These are phyloP conservation scores for Trichosporon ovoides DNA, from an alignment of 1,284 basidiomycete genomes.

Conservation along the genomic window DNA sequence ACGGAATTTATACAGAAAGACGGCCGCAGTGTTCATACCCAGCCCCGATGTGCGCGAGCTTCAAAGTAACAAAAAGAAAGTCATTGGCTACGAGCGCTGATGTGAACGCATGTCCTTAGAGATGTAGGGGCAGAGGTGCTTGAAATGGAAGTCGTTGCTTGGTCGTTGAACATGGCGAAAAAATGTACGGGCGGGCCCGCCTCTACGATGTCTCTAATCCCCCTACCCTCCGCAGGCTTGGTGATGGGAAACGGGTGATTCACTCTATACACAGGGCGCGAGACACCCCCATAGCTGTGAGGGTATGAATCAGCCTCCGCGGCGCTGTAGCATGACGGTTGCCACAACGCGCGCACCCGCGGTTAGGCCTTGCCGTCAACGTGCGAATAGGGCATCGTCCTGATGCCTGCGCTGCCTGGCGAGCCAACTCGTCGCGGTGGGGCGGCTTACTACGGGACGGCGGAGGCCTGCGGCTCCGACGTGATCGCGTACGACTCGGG, in stretches of 20 bases:
- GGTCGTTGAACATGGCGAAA: background rate
- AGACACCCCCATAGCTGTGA: constrained; percentile 6
- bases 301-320: constrained; percentile 9
- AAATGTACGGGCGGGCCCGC: background rate
- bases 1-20: background rate
- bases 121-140: background rate
- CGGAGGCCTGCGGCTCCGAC: constrained; percentile 23
- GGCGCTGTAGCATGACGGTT: constrained; percentile 9
- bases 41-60: background rate
- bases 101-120: background rate
- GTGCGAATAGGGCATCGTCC: constrained; percentile 29
- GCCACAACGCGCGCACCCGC: constrained; percentile 14
- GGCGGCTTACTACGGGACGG: constrained; percentile 45
- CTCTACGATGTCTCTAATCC: background rate
- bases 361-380: constrained; percentile 17
- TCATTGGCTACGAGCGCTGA: background rate
- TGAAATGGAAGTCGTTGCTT: background rate
- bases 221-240: constrained; percentile 1
- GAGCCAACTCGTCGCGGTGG: constrained; percentile 57
- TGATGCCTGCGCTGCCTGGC: constrained; percentile 56
- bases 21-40: background rate
- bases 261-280: constrained; percentile 9
- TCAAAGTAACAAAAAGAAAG: background rate
- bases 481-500: constrained; percentile 57
- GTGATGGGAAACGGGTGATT: background rate